Conservation (phyloP, 2,329 filamentous ascomycete species). For the Sporothrix curviconia region DNA sequence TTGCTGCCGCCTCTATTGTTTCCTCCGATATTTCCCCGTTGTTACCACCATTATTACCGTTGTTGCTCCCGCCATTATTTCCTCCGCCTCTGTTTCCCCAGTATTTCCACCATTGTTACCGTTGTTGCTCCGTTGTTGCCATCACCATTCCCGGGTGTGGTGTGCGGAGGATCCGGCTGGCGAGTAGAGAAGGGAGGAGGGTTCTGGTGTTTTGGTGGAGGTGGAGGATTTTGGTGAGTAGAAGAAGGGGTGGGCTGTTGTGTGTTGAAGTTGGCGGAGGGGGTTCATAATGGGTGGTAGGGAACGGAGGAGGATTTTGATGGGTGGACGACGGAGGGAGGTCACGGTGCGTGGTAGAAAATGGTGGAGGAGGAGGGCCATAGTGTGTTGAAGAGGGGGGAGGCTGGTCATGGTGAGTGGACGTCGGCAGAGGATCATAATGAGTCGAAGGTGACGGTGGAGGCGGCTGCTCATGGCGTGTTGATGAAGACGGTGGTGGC, state of each 20-base stretch:
- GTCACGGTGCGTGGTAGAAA: neutral
- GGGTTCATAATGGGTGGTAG: too few species aligned
- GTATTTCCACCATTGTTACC: neutral
- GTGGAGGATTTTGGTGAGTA: neutral
- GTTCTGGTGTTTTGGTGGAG: too few species aligned
- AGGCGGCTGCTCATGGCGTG: neutral
- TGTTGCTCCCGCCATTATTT: neutral
- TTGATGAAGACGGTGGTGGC: neutral
- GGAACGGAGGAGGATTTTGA: too few species aligned
- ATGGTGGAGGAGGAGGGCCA: neutral
- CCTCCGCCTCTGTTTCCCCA: neutral
- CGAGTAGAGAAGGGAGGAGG: too few species aligned
- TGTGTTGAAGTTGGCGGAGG: neutral
- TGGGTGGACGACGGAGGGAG: neutral
- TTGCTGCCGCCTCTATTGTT: neutral
- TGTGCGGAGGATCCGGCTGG: neutral
- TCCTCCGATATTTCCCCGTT: neutral
- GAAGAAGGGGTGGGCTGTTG: neutral
- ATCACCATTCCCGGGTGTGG: neutral
- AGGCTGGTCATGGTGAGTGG: neutral
- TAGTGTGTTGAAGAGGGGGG: neutral
- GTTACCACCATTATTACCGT: neutral
- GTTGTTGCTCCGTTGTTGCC: neutral
- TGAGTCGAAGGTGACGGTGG: neutral
- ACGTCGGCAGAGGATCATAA: neutral